Conservation (phyloP, 2,329 filamentous ascomycete species). For the Aspergillus nomiae region DNA sequence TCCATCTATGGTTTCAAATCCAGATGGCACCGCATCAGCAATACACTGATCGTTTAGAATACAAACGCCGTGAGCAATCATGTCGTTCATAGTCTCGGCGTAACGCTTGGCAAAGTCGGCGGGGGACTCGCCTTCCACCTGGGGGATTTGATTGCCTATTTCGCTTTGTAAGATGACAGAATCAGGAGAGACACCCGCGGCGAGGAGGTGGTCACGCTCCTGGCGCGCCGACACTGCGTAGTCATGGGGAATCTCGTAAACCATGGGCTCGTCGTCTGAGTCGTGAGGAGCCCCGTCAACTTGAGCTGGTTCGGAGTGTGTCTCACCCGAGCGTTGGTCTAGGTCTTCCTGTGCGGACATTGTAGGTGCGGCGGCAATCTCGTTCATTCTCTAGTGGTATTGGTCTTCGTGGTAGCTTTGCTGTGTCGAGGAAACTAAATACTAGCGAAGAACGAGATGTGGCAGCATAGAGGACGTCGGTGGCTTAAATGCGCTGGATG, state of each 20-base stretch:
- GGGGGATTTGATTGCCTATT: background rate
- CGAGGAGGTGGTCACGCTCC: background rate
- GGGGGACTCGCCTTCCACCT: background rate
- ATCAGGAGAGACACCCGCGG: no score
- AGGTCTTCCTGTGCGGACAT: background rate
- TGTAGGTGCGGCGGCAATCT: background rate
- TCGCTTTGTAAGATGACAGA: background rate
- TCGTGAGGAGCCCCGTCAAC: background rate
- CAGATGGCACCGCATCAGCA: background rate
- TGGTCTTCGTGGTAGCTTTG: no score
- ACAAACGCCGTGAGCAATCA: background rate
- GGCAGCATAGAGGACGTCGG: no score
- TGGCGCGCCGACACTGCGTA: background rate
- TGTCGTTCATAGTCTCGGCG: background rate
- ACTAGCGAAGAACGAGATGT: no score
- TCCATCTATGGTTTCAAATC: background rate
- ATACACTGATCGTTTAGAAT: background rate
- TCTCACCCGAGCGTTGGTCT: fast-evolving
- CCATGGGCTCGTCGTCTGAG: background rate
- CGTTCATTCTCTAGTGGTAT: background rate
- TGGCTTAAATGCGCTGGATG: no score
- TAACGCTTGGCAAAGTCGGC: background rate
- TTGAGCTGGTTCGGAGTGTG: background rate
- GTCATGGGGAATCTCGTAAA: background rate
- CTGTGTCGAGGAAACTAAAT: no score